Evolutionary conservation across 1,284 basidiomycete genomes (phyloP), one percentile per base, ranked within the genome.

Genomic region (Apiotrichum sp.): DNA sequence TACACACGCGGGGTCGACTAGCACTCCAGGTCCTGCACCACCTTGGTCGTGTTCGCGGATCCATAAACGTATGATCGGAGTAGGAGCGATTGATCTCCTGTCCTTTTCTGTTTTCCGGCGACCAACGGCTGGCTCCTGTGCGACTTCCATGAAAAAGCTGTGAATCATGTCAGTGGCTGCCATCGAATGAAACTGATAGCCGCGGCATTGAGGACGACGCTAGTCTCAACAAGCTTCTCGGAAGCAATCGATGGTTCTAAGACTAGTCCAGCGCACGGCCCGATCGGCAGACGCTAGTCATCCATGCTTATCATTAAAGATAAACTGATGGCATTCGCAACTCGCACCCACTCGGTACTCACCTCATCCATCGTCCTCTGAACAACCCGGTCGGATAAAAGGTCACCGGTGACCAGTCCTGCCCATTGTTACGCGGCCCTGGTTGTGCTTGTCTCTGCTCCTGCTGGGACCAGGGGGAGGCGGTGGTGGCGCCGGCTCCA

Each of bases 61-160:
- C 52, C 56, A 58, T 1, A 70, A 38, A 9, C 68, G 62, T 6
- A 66, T 38, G 5, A 71, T 68, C 1, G 69, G 67, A 6, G 58
- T 64, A 13, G 67, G 53, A 3, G 36, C 7, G 36, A 38, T 38
- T 38, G 36, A 7, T 38, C 36, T 7, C 13, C 68, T 52, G 44
- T 70, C 68, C 53, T 69, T 69, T 29, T 70, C 68, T 0, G 65
- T 68, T 47, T 67, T 68, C 10, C 67, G 56, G 11, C 67, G 52
- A 1, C 68, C 68, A 38, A 62, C 58, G 33, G 67, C 57, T 3
- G 68, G 68, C 52, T 66, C 53, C 42, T 70, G 68, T 7, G 59
- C 67, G 13, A 67, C 56, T 22, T 59, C 53, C 8, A 70, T 47
- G 14, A 50, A 56, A 43, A 66, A 66, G 36, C 68, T 69, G 46